Base-by-base conservation (phyloP, 768 basidiomycete species). In the Hericium coralloides region DNA sequence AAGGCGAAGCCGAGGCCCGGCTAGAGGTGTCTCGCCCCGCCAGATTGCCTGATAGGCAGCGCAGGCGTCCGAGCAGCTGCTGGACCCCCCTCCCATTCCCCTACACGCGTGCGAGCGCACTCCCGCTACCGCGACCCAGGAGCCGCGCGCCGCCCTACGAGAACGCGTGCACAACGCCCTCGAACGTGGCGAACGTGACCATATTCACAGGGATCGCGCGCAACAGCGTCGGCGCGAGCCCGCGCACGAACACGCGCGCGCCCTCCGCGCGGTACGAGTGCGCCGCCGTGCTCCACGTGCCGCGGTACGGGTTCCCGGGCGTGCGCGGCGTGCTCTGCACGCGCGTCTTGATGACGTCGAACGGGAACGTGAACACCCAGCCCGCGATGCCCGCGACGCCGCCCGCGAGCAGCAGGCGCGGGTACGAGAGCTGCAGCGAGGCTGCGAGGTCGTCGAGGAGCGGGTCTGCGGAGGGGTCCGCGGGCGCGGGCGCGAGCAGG, bases 331-430 rank as follows among this genome's bases (percentile, higher is more conserved):
- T 67, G 51, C 81, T 81, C 68, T 97, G 93, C 63, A 94, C 81
- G 5, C 92, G 82, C 14, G 94, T 95, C 73, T 97, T 95, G 59
- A 95, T 78, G 3, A 93, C 87, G 65, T 97, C 93, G 55, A 93
- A 74, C 2, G 92, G 91, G 68, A 95, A 97, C 1, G 92, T 95
- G 2, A 74, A 76, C 0, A 84, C 38, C 92, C 92, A 95, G 9
- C 89, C 88, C 9, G 78, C 78, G 17, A 89, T 70, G 4, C 91
- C 92, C 0, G 92, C 92, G 0, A 85, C 66, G 1, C 82, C 92
- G 20, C 90, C 91, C 3, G 90, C 88, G 18, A 85, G 45, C 53
- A 92, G 77, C 52, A 91, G 72, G 76, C 69, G 83, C 83, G 85
- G 0, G 76, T 66, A 67, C 72, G 67, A 54, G 58, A 65, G 38